A percentile compares a stretch with the other conserved stretches of the same genome.
These are phyloP conservation scores for Scedosporium dehoogii DNA, from an alignment of 2,329 filamentous ascomycete species.

Conservation along the genomic window DNA sequence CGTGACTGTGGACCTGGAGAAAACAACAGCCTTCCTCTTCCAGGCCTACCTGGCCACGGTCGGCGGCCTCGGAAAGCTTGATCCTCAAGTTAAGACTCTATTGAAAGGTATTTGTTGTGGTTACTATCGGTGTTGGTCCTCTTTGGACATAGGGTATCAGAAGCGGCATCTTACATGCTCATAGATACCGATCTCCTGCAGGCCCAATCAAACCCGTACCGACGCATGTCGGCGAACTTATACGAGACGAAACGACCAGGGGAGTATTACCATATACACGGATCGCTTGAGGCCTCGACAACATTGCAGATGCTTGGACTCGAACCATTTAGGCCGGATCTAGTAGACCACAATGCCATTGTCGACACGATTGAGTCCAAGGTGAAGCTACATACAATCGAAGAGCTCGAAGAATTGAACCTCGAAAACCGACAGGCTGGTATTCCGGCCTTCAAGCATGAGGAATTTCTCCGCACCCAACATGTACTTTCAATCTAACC, in stretches of 20 bases:
- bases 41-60: constrained; percentile 23
- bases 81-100: constrained; percentile 20
- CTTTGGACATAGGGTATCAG: too few relatives aligned
- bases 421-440: constrained; percentile 47
- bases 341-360: constrained; percentile 50
- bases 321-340: constrained; percentile 47
- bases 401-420: constrained; percentile 50
- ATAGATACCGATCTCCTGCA: constrained; percentile 61
- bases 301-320: constrained; percentile 63
- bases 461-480: constrained; percentile 46
- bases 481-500: constrained; percentile 17
- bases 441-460: constrained; percentile 46
- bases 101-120: neutral
- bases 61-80: constrained; percentile 24
- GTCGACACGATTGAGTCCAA: constrained; percentile 39
- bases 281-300: constrained; percentile 60
- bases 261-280: constrained; percentile 66
- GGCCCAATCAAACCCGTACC: constrained; percentile 62
- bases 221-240: constrained; percentile 62
- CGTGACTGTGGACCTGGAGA: constrained; percentile 25
- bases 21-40: constrained; percentile 22
- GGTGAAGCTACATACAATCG: constrained; percentile 41
- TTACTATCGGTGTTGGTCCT: too few relatives aligned
- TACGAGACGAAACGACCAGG: constrained; percentile 55
- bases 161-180: neutral